phyloP scores from a whole-genome alignment of 805 yeast genomes.

The Candida nemodendra region DNA sequence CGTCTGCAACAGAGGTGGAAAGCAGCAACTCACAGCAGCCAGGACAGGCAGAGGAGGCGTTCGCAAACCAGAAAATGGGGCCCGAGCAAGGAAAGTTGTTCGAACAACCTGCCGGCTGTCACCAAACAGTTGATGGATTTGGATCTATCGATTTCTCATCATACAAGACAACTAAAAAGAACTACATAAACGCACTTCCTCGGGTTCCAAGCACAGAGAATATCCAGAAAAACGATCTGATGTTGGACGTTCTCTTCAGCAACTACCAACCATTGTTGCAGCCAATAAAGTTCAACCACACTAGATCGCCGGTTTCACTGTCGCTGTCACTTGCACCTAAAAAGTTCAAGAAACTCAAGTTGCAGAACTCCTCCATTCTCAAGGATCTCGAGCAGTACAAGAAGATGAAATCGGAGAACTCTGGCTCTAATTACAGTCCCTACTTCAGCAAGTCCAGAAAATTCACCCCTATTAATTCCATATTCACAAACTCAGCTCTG shows the following conservation, averaged over 20 bases:
- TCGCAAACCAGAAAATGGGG: neutral
- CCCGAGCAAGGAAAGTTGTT: neutral
- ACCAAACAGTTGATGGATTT: neutral
- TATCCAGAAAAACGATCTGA: conserved; percentile 28
- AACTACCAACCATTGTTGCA: conserved; percentile 29
- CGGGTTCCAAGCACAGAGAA: conserved; percentile 33
- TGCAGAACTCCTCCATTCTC: conserved; percentile 25
- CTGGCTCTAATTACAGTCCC: conserved; percentile 26
- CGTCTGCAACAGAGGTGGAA: conserved; percentile 3
- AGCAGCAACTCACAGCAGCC: conserved; percentile 3
- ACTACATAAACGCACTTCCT: conserved; percentile 30
- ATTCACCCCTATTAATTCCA: conserved; percentile 28
- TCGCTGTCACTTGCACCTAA: conserved; percentile 19
- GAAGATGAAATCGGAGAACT: conserved; percentile 18
- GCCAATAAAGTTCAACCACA: conserved; percentile 30
- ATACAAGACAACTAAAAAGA: conserved; percentile 18
- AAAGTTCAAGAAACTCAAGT: conserved; percentile 16
- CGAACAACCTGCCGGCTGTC: neutral
- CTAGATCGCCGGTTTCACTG: conserved; percentile 22
- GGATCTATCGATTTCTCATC: conserved; percentile 6
- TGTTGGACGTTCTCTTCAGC: conserved; percentile 31
- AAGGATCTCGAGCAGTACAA: conserved; percentile 29
- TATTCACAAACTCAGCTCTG: conserved; percentile 32
- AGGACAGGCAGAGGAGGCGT: conserved; percentile 1
- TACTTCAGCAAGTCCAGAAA: conserved; percentile 27